Evolutionary conservation across 2,329 filamentous ascomycete genomes (phyloP).

Genomic region (Rhexocercosporidium sp.): DNA sequence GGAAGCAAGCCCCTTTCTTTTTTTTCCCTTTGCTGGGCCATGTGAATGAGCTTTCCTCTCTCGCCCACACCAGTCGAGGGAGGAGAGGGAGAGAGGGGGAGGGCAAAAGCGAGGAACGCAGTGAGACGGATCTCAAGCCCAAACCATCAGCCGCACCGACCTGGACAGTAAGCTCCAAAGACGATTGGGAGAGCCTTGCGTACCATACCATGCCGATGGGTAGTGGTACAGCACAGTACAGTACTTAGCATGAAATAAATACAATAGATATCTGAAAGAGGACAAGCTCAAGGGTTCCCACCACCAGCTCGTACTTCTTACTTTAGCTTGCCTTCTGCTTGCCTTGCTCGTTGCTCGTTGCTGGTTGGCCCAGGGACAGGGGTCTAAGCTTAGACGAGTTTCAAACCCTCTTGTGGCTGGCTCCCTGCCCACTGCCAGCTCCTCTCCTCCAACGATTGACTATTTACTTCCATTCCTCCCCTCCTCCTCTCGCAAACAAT

Average conservation of each 20-base stretch:
- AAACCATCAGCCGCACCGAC: constrained; percentile 1
- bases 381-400: constrained; percentile 8
- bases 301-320: background rate
- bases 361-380: background rate
- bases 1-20: background rate
- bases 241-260: background rate
- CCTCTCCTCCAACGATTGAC: background rate
- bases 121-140: background rate
- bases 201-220: background rate
- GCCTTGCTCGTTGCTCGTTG: background rate
- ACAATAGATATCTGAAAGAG: background rate
- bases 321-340: background rate
- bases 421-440: background rate
- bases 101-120: background rate
- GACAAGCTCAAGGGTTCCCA: background rate
- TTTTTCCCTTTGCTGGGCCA: background rate
- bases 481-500: background rate
- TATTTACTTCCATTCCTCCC: constrained; percentile 7
- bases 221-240: too few species aligned
- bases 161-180: background rate
- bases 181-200: background rate
- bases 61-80: too few species aligned
- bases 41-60: background rate
- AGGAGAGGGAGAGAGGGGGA: too few species aligned
- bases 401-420: background rate